Conservation (phyloP, 495 filamentous ascomycete species). For the Penicillium coprophilum region DNA sequence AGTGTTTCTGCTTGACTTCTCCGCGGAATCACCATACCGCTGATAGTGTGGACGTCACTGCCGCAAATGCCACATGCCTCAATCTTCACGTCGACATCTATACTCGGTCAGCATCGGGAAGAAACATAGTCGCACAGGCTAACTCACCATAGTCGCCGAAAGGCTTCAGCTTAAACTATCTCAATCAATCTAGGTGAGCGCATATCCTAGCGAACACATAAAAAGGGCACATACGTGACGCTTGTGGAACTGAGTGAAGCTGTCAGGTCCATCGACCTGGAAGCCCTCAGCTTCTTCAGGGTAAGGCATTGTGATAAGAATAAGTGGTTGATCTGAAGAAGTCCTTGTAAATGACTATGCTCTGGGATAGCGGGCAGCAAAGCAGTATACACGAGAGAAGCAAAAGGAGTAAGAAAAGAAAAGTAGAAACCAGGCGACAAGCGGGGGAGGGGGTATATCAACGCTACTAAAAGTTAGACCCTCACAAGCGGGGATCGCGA, state of each 20-base stretch:
- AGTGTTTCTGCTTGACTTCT: background rate
- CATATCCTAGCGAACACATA: background rate
- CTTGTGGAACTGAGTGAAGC: constrained; percentile 64
- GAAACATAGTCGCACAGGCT: background rate
- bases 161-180: constrained; percentile 72
- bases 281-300: constrained; percentile 77
- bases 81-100: constrained; percentile 70
- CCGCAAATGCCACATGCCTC: constrained; percentile 78
- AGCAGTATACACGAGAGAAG: constrained; percentile 2
- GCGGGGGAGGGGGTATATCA: constrained; percentile 17
- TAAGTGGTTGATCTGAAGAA: constrained; percentile 2
- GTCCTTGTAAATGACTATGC: background rate
- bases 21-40: constrained; percentile 32
- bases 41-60: constrained; percentile 76
- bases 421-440: background rate
- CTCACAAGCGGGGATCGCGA: constrained; percentile 1
- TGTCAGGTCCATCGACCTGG: constrained; percentile 60
- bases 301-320: constrained; percentile 60
- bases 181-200: background rate
- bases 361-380: background rate
- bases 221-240: constrained; percentile 50
- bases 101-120: constrained; percentile 4
- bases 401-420: background rate
- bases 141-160: constrained; percentile 61
- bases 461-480: background rate